Percentiles rank a stretch among this genome's conserved stretches.
Conservation (phyloP, 2,329 filamentous ascomycete genomes). For the Hypoxylon sp. region DNA sequence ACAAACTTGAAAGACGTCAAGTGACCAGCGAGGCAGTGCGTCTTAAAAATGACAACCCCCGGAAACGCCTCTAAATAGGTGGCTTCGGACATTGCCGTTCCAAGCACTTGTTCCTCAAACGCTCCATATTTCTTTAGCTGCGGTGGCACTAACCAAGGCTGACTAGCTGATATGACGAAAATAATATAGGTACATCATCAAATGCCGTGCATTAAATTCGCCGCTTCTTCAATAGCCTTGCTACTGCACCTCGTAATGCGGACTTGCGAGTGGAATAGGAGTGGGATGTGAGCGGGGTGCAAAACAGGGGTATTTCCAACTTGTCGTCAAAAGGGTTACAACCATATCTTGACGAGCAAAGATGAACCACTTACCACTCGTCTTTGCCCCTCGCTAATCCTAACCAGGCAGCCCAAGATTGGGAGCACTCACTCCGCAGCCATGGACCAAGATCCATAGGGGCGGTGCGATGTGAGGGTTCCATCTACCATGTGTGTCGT, state of each 20-base stretch:
- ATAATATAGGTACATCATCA: slow-evolving; percentile 23
- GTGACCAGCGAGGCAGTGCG: slow-evolving; percentile 42
- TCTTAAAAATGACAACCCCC: slow-evolving; percentile 37
- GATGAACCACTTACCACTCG: slow-evolving; percentile 26
- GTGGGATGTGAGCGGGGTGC: slow-evolving; percentile 20
- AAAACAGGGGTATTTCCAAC: slow-evolving; percentile 32
- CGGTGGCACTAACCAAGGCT: slow-evolving; percentile 34
- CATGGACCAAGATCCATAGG: slow-evolving; percentile 29
- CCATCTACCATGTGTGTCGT: slow-evolving; percentile 29
- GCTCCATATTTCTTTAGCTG: slow-evolving; percentile 13
- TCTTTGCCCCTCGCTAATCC: slow-evolving; percentile 41
- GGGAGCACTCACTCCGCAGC: slow-evolving; percentile 29
- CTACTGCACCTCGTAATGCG: slow-evolving; percentile 37
- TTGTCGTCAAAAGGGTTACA: slow-evolving; percentile 35
- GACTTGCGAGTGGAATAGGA: slow-evolving; percentile 16
- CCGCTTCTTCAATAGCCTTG: slow-evolving; percentile 15
- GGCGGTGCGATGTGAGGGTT: background rate
- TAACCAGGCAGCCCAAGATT: slow-evolving; percentile 21
- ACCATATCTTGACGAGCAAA: slow-evolving; percentile 34
- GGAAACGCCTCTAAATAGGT: slow-evolving; percentile 34
- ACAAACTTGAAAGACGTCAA: slow-evolving; percentile 39
- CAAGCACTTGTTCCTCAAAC: slow-evolving; percentile 14
- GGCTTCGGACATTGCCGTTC: slow-evolving; percentile 44
- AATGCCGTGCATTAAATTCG: slow-evolving; percentile 27
- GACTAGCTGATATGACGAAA: slow-evolving; percentile 38